Evolutionary conservation across 306 rosid species (phyloP), one percentile per base, ranked within the genome.

Genomic region (Rosa persica): DNA sequence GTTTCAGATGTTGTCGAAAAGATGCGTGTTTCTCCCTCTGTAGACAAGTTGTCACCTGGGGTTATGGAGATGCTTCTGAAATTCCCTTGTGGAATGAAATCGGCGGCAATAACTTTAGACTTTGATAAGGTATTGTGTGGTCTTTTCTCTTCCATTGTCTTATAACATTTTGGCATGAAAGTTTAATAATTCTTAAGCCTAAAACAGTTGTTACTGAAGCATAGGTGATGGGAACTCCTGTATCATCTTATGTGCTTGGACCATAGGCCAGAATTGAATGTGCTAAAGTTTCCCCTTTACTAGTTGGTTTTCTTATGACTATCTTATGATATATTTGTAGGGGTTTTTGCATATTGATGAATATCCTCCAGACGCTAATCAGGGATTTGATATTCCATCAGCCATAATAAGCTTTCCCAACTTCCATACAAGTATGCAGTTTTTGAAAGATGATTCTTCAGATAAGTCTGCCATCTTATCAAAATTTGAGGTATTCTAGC

Each of bases 321-420:
- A 8, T 43, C 39, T 78, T 75, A 77, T 52, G 47, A 66, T 76
- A 68, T 80, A 51, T 75, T 22, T 72, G 60, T 70, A 95, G 98
- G 99, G 99, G 51, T 93, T 95, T 82, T 87, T 91, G 89, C 98
- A 95, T 86, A 93, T 95, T 73, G 98, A 92, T 84, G 97, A 95
- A 78, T 95, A 95, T 76, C 99, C 97, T 60, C 96, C 98, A 27
- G 99, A 91, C 83, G 98, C 99, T 69, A 91, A 92, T 83, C 98
- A 93, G 81, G 99, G 99, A 76, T 93, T 91, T 68, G 99, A 95
- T 81, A 93, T 95, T 84, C 99, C 99, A 68, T 93, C 99, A 12
- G 96, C 99, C 46, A 72, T 95, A 76, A 91, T 93, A 84, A 91
- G 90, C 88, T 95, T 93, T 81, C 91, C 99, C 12, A 83, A 89